A percentile compares a stretch with the other conserved stretches of the same genome.
Conservation (phyloP, 371 early-diverging fungal genomes). For the Mucor saturninus region DNA sequence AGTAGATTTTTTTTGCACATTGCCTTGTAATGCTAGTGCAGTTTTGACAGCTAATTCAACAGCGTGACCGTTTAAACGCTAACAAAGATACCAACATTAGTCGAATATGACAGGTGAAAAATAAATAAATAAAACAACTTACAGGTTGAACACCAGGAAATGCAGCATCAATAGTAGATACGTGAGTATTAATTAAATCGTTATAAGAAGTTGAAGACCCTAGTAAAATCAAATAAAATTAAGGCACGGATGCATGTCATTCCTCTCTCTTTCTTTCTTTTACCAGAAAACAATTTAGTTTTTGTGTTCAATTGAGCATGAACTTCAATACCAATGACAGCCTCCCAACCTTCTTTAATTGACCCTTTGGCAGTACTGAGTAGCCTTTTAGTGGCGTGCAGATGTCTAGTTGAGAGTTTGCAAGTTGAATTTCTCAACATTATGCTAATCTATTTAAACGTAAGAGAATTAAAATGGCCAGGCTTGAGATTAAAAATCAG, state of each 20-base stretch:
- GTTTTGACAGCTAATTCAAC: conserved; percentile 76
- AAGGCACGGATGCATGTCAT: no score
- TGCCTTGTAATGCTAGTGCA: conserved; percentile 71
- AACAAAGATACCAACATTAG: conserved; percentile 13
- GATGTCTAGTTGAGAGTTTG: not conserved
- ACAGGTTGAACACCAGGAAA: conserved; percentile 80
- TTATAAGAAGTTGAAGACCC: conserved; percentile 61
- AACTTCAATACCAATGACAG: conserved; percentile 90
- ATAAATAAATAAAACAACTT: conserved; percentile 8
- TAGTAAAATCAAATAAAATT: conserved; percentile 6
- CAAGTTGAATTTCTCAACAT: conserved; percentile 2
- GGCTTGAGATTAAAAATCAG: no score
- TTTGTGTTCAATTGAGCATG: conserved; percentile 82
- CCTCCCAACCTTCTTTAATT: conserved; percentile 62
- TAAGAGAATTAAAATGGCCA: no score
- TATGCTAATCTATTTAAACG: not conserved
- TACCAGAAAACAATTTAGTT: conserved; percentile 87
- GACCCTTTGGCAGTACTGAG: conserved; percentile 3
- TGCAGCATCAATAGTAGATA: conserved; percentile 79
- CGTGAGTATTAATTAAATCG: conserved; percentile 73
- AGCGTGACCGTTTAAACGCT: conserved; percentile 74
- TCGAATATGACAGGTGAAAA: not conserved
- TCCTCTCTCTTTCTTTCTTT: no score
- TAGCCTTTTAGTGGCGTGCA: not conserved
- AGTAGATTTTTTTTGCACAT: conserved; percentile 65